Evolutionary conservation across 2,329 filamentous ascomycete genomes (phyloP).

Genomic region (Cladosporium velox): DNA sequence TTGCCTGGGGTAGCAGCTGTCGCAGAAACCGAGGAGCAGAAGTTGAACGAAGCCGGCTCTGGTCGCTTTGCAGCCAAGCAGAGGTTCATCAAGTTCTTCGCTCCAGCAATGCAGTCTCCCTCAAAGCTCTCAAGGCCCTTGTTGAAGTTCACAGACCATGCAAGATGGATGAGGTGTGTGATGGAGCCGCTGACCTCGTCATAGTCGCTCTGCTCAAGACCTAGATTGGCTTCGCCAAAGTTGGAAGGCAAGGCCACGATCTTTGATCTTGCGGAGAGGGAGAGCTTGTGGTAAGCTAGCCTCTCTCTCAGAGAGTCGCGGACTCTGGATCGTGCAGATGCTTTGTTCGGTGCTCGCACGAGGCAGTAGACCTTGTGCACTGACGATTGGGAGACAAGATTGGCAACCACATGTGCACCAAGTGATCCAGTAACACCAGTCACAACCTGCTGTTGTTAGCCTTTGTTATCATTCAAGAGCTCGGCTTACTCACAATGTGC

Average conservation of each 20-base stretch:
- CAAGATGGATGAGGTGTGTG: conserved; percentile 41
- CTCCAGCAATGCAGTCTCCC: conserved; percentile 27
- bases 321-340: conserved; percentile 38
- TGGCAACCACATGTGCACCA: conserved; percentile 38
- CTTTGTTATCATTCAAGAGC: too few species aligned
- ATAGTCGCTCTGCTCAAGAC: conserved; percentile 30
- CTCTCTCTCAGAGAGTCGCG: conserved; percentile 39
- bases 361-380: conserved; percentile 38
- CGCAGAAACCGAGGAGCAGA: conserved; percentile 26
- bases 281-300: conserved; percentile 37
- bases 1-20: conserved; percentile 8
- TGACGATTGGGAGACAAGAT: conserved; percentile 30
- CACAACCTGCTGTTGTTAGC: conserved; percentile 28
- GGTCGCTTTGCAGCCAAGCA: conserved; percentile 31
- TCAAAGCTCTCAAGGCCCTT: conserved; percentile 37
- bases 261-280: conserved; percentile 30
- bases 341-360: conserved; percentile 49
- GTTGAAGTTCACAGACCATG: conserved; percentile 45
- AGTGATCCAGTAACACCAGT: conserved; percentile 43
- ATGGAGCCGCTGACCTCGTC: conserved; percentile 26
- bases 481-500: conserved; percentile 27
- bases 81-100: conserved; percentile 16
- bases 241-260: conserved; percentile 32
- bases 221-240: conserved; percentile 32
- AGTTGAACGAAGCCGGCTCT: conserved; percentile 30